Evolutionary conservation across 352 stramenopile genomes (phyloP), one percentile per base, ranked within the genome.

Genomic region (Phytophthora gonapodyides): DNA sequence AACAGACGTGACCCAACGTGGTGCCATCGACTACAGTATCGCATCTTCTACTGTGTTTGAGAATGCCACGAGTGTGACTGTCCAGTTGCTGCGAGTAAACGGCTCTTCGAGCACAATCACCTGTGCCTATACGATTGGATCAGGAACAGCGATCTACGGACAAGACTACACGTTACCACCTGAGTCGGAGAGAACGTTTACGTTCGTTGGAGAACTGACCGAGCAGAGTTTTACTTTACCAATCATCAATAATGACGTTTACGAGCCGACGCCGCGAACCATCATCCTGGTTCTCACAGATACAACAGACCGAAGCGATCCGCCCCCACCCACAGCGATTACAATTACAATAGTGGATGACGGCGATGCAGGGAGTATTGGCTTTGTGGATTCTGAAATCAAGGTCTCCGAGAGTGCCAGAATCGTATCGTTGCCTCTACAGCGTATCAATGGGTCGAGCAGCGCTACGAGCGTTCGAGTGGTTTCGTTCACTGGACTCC

Each of bases 1-100:
- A 45, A 90, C 81, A 0, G 78, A 88, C 19, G 57, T 87, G 2
- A 74, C 74, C 5, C 61, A 73, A 36, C 78, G 78, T 13, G 81
- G 81, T 0, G 55, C 63, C 0, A 51, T 90, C 13, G 55, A 58
- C 0, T 74, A 80, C 30, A 46, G 57, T 9, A 17, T 66, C 0
- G 21, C 15, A 0, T 62, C 63, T 10, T 53, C 60, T 0, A 75
- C 55, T 2, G 56, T 90, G 0, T 69, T 78, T 38, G 81, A 90
- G 58, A 85, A 87, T 46, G 37, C 16, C 3, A 66, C 63, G 1
- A 64, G 37, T 6, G 46, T 86, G 30, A 57, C 53, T 0, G 43
- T 87, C 11, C 42, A 71, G 16, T 51, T 90, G 3, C 11, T 81
- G 13, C 76, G 81, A 11, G 64, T 80, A 7, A 78, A 86, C 45